Percentiles rank a stretch among this genome's conserved stretches.
Conservation (phyloP, 108 stramenopile genomes). For the Cyclotella atomus region DNA sequence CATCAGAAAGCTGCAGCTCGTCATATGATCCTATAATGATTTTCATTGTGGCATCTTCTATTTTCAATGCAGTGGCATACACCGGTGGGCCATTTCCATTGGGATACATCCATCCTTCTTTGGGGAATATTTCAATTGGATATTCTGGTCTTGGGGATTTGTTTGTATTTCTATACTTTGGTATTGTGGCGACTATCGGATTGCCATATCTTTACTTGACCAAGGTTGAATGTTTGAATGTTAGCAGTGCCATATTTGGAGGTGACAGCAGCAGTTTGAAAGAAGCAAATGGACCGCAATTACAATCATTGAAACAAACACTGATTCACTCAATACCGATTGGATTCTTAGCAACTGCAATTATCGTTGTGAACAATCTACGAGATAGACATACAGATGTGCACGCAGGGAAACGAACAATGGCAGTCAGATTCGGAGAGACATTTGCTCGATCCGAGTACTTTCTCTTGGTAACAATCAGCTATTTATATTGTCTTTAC, state of each 20-base stretch:
- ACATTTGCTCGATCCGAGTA: slow-evolving; percentile 73
- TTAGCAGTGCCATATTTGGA: not conserved
- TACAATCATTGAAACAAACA: slow-evolving; percentile 22
- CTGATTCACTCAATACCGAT: slow-evolving; percentile 59
- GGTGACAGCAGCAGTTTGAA: not conserved
- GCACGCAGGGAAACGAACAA: slow-evolving; percentile 68
- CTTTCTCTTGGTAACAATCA: slow-evolving; percentile 38
- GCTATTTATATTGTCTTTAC: slow-evolving; percentile 49
- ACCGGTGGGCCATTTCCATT: slow-evolving; percentile 90
- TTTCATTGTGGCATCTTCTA: slow-evolving; percentile 58
- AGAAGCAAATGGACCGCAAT: not conserved
- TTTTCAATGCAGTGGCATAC: slow-evolving; percentile 89
- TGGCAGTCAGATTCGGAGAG: slow-evolving; percentile 86
- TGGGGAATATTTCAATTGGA: slow-evolving; percentile 75
- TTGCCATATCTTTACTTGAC: slow-evolving; percentile 66
- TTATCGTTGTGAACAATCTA: slow-evolving; percentile 91
- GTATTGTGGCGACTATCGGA: slow-evolving; percentile 78
- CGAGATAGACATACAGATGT: slow-evolving; percentile 88
- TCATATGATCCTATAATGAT: slow-evolving; percentile 34
- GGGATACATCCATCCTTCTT: slow-evolving; percentile 77
- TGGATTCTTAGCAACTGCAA: slow-evolving; percentile 76
- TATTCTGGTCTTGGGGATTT: slow-evolving; percentile 89
- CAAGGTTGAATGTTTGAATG: slow-evolving; percentile 14
- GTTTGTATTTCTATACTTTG: slow-evolving; percentile 92
- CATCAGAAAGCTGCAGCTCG: slow-evolving; percentile 6